phyloP scores from a whole-genome alignment of 1,139 yeast genomes.

The Hanseniaspora sp. region DNA sequence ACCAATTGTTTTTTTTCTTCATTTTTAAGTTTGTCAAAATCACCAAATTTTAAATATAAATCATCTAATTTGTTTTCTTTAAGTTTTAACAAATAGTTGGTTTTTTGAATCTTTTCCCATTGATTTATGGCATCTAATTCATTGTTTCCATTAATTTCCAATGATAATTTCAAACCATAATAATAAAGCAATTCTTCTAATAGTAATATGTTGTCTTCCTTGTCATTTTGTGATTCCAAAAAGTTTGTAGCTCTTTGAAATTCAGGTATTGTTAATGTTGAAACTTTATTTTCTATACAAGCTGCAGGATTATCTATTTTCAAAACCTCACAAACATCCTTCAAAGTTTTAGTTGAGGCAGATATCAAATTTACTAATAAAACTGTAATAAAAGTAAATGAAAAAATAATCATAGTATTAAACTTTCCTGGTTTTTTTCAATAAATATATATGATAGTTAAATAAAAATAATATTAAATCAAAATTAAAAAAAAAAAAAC shows the following conservation, averaged over 20 bases:
- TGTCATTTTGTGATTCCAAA: not conserved
- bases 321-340: not conserved
- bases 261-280: constrained; percentile 4
- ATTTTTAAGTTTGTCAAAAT: not conserved
- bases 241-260: constrained; percentile 5
- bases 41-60: constrained; percentile 11
- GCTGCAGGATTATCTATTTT: constrained; percentile 5
- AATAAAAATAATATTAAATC: no score
- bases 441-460: no score
- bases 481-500: no score
- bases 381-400: not conserved
- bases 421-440: no score
- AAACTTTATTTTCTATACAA: constrained; percentile 4
- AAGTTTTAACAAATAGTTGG: not conserved
- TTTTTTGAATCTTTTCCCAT: constrained; percentile 10
- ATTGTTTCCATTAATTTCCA: not conserved
- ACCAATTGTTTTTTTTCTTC: not conserved
- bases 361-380: not conserved
- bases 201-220: not conserved
- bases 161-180: constrained; percentile 5
- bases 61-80: constrained; percentile 7
- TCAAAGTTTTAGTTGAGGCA: not conserved
- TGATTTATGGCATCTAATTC: constrained; percentile 9
- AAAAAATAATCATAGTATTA: not conserved
- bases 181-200: constrained; percentile 10